Conservation (phyloP, 2,329 filamentous ascomycete species). For the Didymosphaeria variabile region DNA sequence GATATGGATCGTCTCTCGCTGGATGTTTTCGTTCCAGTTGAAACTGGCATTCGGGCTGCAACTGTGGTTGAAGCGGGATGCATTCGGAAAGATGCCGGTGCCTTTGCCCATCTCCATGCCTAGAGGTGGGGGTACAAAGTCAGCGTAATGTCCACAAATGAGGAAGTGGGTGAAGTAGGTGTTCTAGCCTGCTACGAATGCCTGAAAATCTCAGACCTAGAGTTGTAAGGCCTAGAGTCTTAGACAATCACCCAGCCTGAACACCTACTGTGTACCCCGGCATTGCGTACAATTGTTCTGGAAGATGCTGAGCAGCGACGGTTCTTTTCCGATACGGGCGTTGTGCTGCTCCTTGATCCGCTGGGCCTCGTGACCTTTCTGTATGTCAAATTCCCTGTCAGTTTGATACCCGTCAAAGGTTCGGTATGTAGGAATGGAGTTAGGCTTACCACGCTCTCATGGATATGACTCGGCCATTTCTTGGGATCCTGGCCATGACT, state of each 20-base stretch:
- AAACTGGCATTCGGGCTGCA: slow-evolving; percentile 54
- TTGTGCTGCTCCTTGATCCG: slow-evolving; percentile 44
- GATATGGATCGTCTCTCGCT: slow-evolving; percentile 45
- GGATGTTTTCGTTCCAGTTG: slow-evolving; percentile 42
- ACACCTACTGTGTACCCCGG: too few relatives aligned
- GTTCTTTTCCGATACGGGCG: slow-evolving; percentile 33
- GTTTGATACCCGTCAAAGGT: not conserved
- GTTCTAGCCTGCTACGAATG: too few relatives aligned
- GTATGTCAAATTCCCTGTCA: not conserved
- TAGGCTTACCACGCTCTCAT: slow-evolving; percentile 23
- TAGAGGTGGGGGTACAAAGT: too few relatives aligned
- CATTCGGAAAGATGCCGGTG: slow-evolving; percentile 47
- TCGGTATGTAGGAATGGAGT: not conserved
- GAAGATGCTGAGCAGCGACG: slow-evolving; percentile 47
- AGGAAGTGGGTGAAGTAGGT: too few relatives aligned
- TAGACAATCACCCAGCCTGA: too few relatives aligned
- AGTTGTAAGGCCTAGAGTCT: too few relatives aligned
- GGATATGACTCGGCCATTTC: slow-evolving; percentile 39
- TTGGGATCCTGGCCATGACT: slow-evolving; percentile 37
- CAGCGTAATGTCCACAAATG: too few relatives aligned
- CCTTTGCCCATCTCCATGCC: slow-evolving; percentile 46
- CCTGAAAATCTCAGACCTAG: too few relatives aligned
- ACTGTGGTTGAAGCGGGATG: slow-evolving; percentile 53
- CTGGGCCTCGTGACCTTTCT: slow-evolving; percentile 25
- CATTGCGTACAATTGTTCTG: slow-evolving; percentile 56